Conservation (phyloP, 2,329 filamentous ascomycete species). For the Alternaria sp. region DNA sequence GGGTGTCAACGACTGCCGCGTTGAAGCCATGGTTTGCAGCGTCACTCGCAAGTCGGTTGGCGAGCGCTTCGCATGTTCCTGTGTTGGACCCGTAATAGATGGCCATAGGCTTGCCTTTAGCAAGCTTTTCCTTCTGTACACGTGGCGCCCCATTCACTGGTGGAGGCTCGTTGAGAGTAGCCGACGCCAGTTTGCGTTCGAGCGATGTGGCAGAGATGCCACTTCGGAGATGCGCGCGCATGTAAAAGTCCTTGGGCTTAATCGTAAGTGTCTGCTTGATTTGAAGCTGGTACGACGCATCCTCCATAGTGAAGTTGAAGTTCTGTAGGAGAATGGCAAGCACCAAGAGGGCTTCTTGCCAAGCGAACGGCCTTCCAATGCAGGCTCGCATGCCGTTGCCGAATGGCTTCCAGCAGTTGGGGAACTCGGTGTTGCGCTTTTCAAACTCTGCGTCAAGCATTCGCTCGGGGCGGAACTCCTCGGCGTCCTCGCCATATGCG, state of each 20-base stretch:
- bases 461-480: constrained; percentile 58
- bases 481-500: constrained; percentile 57
- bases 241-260: constrained; percentile 55
- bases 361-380: constrained; percentile 64
- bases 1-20: constrained; percentile 44
- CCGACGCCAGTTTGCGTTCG: constrained; percentile 38
- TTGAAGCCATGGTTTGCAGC: constrained; percentile 50
- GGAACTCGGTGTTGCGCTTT: constrained; percentile 49
- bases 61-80: constrained; percentile 55
- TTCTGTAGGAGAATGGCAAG: constrained; percentile 56
- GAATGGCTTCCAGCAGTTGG: constrained; percentile 62
- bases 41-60: constrained; percentile 49
- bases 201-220: constrained; percentile 44
- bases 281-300: constrained; percentile 55
- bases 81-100: constrained; percentile 54
- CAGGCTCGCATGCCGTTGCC: constrained; percentile 63
- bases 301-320: constrained; percentile 56
- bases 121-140: constrained; percentile 20
- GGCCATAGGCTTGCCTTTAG: constrained; percentile 43
- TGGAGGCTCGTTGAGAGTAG: constrained; percentile 28
- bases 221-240: constrained; percentile 48
- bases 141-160: constrained; percentile 15
- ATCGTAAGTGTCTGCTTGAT: constrained; percentile 58
- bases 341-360: constrained; percentile 62
- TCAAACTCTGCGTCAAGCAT: constrained; percentile 57